phyloP scores from a whole-genome alignment of 495 filamentous ascomycete genomes.

The Pseudoneurospora amorphoporcata region DNA sequence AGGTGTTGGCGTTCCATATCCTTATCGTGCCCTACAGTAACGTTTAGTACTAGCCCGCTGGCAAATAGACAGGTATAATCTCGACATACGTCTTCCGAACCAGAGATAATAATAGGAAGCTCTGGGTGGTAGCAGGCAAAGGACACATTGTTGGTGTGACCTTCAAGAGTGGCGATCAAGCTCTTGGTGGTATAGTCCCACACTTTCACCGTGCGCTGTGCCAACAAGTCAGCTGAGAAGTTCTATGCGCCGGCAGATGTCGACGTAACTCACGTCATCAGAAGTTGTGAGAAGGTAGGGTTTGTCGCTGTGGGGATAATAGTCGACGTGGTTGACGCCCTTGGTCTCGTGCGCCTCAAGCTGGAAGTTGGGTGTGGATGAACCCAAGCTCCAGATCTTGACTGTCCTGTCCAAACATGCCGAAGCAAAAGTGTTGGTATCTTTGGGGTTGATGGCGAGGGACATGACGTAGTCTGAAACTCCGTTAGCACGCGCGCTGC shows the following conservation, averaged over 20 bases:
- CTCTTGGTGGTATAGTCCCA: conserved; percentile 99
- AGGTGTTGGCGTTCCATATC: conserved; percentile 98
- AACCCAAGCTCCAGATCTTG: conserved; percentile 97
- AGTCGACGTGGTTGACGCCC: conserved; percentile 95
- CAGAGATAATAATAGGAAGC: conserved; percentile 95
- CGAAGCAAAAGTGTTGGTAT: conserved; percentile 94
- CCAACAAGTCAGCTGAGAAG: not conserved
- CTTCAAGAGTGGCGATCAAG: conserved; percentile 90
- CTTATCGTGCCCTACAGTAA: conserved; percentile 64
- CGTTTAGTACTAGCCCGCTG: not conserved
- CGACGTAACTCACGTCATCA: conserved; percentile 48
- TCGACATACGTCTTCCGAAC: conserved; percentile 66
- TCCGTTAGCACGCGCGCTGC: conserved; percentile 4
- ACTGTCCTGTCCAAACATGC: conserved; percentile 95
- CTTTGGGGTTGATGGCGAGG: conserved; percentile 98
- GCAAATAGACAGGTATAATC: too few species aligned
- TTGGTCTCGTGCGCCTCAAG: conserved; percentile 97
- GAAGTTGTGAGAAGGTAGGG: conserved; percentile 95
- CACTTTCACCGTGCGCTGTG: conserved; percentile 69
- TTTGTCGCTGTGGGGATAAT: conserved; percentile 93
- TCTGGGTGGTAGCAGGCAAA: conserved; percentile 98
- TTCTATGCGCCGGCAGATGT: not conserved
- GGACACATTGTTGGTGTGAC: conserved; percentile 97
- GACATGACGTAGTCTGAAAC: conserved; percentile 64
- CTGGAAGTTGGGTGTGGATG: conserved; percentile 82